phyloP scores from a whole-genome alignment of 495 filamentous ascomycete genomes.

The Ascobolus immersus region DNA sequence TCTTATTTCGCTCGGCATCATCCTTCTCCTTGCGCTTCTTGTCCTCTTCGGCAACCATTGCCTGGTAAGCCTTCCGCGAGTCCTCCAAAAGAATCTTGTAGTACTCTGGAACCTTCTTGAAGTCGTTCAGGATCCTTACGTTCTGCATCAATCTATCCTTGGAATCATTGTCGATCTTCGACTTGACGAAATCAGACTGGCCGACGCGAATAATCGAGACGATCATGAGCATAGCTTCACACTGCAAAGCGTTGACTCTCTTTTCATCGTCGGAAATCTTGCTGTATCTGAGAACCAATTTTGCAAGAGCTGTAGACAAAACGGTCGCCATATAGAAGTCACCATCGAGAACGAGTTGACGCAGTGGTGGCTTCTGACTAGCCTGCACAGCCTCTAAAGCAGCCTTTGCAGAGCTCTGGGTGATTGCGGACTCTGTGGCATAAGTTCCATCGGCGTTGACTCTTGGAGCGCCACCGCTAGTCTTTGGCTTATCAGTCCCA shows the following conservation, averaged over 20 bases:
- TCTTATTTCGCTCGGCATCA: constrained; percentile 76
- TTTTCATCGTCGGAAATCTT: constrained; percentile 71
- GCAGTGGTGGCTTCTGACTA: constrained; percentile 82
- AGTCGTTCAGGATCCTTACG: constrained; percentile 78
- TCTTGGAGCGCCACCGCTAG: constrained; percentile 39
- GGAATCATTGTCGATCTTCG: constrained; percentile 91
- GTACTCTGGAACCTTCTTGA: constrained; percentile 62
- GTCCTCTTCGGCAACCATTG: constrained; percentile 96
- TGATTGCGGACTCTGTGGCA: constrained; percentile 86
- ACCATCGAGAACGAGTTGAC: constrained; percentile 86
- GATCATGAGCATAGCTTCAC: constrained; percentile 98
- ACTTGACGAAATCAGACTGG: constrained; percentile 92
- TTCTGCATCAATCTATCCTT: constrained; percentile 94
- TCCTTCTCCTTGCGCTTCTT: constrained; percentile 86
- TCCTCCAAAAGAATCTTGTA: constrained; percentile 88
- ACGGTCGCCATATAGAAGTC: constrained; percentile 95
- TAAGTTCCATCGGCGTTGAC: constrained; percentile 94
- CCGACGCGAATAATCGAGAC: constrained; percentile 94
- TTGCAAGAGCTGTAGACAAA: constrained; percentile 80
- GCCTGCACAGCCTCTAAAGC: constrained; percentile 92
- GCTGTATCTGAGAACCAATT: constrained; percentile 92
- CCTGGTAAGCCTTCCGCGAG: constrained; percentile 82
- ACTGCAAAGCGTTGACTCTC: constrained; percentile 78
- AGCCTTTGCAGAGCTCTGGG: constrained; percentile 65
- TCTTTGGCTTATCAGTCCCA: constrained; percentile 38